These are phyloP conservation scores for Ophiobolus disseminans DNA, from an alignment of 2,329 filamentous ascomycete species.

Conservation along the genomic window DNA sequence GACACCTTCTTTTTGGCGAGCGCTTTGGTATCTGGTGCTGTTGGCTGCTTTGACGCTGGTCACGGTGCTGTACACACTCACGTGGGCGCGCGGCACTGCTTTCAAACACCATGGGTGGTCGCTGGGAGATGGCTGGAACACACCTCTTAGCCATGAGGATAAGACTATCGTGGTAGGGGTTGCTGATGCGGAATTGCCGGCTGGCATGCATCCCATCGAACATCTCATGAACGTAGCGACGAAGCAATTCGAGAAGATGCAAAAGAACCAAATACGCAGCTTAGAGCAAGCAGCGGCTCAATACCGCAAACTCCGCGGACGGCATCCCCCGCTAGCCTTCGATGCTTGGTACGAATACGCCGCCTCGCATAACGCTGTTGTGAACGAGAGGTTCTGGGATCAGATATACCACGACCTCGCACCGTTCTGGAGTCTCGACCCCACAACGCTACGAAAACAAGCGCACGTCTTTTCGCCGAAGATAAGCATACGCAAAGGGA, in stretches of 20 bases:
- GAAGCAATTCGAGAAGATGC: constrained; percentile 31
- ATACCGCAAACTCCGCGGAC: constrained; percentile 53
- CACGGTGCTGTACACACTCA: constrained; percentile 14
- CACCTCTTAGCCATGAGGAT: not conserved
- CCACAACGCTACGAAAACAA: constrained; percentile 50
- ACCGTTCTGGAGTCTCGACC: constrained; percentile 58
- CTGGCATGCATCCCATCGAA: constrained; percentile 47
- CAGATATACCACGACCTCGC: constrained; percentile 59
- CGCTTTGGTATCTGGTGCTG: constrained; percentile 18
- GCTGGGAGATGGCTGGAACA: too few species aligned
- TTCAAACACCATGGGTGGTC: not conserved
- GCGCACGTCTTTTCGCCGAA: constrained; percentile 47
- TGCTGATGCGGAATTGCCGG: not conserved
- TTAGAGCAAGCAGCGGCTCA: constrained; percentile 50
- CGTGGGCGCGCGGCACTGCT: constrained; percentile 6
- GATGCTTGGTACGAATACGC: constrained; percentile 58
- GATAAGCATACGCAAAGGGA: constrained; percentile 52
- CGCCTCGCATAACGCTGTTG: constrained; percentile 47
- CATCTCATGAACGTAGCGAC: constrained; percentile 45
- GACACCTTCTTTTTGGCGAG: constrained; percentile 17
- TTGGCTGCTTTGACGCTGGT: constrained; percentile 15
- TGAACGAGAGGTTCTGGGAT: constrained; percentile 60
- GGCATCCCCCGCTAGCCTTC: constrained; percentile 60
- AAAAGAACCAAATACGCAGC: constrained; percentile 47
- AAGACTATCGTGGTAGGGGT: not conserved